Evolutionary conservation across 2,329 filamentous ascomycete genomes (phyloP), one percentile per base, ranked within the genome.

Genomic region (Magnaporthiopsis incrustans): DNA sequence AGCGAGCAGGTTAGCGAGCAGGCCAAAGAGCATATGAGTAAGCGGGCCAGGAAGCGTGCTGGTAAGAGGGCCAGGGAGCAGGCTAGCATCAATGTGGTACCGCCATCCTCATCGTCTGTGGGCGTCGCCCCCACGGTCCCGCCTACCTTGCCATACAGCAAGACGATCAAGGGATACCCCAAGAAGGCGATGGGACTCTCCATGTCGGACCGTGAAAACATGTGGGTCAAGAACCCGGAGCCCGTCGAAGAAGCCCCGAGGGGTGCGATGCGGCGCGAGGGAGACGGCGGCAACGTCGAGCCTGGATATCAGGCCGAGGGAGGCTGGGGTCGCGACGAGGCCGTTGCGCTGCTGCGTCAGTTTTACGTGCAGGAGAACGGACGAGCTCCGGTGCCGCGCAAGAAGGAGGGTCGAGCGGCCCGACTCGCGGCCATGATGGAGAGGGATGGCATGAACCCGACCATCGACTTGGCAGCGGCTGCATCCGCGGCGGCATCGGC

Each of bases 291-390:
- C 27, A 89, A 88, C 67, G 84, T 96, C 59, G 92, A 97, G 73
- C 81, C 80, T 12, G 87, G 91, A 6, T 97, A 91, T 73, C 87
- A 89, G 59, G 92, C 92, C 64, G 89, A 92, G 73, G 92, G 93
- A 56, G 94, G 93, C 1, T 89, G 96, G 80, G 91, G 92, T 71
- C 86, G 92, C 60, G 91, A 97, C 71, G 94, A 98, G 73, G 94
- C 95, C 5, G 96, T 99, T 66, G 93, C 94, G 75, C 77, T 99
- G 69, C 81, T 99, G 68, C 85, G 96, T 67, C 88, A 94, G 65
- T 99, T 99, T 76, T 99, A 99, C 75, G 91, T 99, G 38, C 95
- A 99, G 77, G 93, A 99, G 77, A 99, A 99, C 76, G 92, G 91
- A 68, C 90, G 95, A 81, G 80, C 81, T 15, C 81, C 81, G 6